Conservation (phyloP, 129 eudicot species). For the Centrapalus pauciflorus region DNA sequence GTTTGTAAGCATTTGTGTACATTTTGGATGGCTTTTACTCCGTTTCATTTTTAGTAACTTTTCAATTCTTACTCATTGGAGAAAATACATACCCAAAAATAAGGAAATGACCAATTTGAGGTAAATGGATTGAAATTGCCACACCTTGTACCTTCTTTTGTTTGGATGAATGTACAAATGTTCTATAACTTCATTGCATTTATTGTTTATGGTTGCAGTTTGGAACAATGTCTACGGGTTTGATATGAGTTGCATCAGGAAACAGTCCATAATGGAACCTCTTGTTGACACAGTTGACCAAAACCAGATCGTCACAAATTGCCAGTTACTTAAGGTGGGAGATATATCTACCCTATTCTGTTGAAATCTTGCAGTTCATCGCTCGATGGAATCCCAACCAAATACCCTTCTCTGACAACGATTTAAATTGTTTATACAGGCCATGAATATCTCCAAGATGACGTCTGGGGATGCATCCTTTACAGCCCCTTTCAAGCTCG, state of each 20-base stretch:
- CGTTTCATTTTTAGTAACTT: too few relatives aligned
- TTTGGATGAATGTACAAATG: slow-evolving; percentile 5
- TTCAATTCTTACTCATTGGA: too few relatives aligned
- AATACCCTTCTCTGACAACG: not conserved
- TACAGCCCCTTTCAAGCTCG: slow-evolving; percentile 92
- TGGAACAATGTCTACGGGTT: slow-evolving; percentile 96
- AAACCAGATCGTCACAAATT: slow-evolving; percentile 85
- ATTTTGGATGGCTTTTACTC: too few relatives aligned
- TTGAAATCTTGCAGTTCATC: not conserved
- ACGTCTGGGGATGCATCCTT: slow-evolving; percentile 92
- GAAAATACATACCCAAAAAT: too few relatives aligned
- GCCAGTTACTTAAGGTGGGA: slow-evolving; percentile 82
- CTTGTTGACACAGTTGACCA: slow-evolving; percentile 94
- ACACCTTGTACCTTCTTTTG: not conserved
- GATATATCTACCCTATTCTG: not conserved
- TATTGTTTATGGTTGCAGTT: slow-evolving; percentile 41
- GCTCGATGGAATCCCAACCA: not conserved
- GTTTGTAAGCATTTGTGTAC: too few relatives aligned
- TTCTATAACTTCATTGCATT: not conserved
- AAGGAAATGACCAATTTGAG: too few relatives aligned
- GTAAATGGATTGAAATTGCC: too few relatives aligned
- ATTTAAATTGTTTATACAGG: slow-evolving; percentile 38
- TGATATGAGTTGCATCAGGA: slow-evolving; percentile 95
- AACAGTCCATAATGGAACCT: slow-evolving; percentile 87
- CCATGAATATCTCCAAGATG: slow-evolving; percentile 97